Evolutionary conservation across 768 basidiomycete genomes (phyloP).

Genomic region (Xerocomus potaroensis): DNA sequence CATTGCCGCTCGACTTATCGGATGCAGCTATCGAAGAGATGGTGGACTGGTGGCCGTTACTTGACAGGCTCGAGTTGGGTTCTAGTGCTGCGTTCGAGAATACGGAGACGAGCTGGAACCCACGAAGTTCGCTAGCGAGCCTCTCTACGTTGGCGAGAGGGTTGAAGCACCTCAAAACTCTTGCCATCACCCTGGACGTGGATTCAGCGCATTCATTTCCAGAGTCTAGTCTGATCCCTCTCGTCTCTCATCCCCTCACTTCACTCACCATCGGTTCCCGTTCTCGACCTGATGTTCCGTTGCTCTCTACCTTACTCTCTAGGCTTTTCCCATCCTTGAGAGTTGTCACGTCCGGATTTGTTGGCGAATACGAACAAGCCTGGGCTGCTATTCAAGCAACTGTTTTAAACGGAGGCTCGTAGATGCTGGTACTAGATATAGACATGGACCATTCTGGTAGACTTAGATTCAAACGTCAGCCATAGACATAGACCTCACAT

Average conservation of each 20-base stretch:
- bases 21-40: slow-evolving; percentile 39
- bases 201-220: background rate
- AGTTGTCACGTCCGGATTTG: slow-evolving; percentile 33
- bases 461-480: background rate
- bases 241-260: slow-evolving; percentile 21
- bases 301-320: slow-evolving; percentile 30
- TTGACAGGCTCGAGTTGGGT: slow-evolving; percentile 42
- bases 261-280: slow-evolving; percentile 35
- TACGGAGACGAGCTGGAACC: slow-evolving; percentile 13
- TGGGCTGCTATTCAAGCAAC: slow-evolving; percentile 21
- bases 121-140: slow-evolving; percentile 15
- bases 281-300: slow-evolving; percentile 24
- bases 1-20: slow-evolving; percentile 34
- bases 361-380: slow-evolving; percentile 27
- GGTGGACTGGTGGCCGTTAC: slow-evolving; percentile 42
- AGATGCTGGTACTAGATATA: background rate
- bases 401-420: slow-evolving; percentile 1
- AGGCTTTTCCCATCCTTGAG: slow-evolving; percentile 38
- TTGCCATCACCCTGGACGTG: slow-evolving; percentile 19
- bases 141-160: slow-evolving; percentile 15
- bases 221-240: background rate
- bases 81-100: slow-evolving; percentile 25
- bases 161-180: slow-evolving; percentile 15
- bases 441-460: slow-evolving; percentile 2
- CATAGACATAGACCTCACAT: slow-evolving; percentile 2